Conservation (phyloP, 495 filamentous ascomycete species). For the Xylaria castorea region DNA sequence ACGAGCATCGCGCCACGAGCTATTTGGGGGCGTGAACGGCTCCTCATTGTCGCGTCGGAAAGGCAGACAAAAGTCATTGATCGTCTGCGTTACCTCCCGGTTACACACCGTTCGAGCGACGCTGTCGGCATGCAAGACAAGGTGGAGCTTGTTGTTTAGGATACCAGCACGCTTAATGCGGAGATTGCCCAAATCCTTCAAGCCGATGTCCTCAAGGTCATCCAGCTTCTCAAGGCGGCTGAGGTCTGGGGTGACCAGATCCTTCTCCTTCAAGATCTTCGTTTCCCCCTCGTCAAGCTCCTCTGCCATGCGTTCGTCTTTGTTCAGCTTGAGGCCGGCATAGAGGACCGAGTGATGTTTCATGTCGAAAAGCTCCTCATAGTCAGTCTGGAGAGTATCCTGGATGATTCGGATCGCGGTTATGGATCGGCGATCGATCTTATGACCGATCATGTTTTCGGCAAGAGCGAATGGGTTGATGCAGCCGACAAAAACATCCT, state of each 20-base stretch:
- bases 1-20: slow-evolving; percentile 42
- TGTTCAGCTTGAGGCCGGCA: slow-evolving; percentile 46
- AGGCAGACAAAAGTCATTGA: slow-evolving; percentile 45
- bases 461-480: slow-evolving; percentile 51
- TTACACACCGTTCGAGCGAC: slow-evolving; percentile 41
- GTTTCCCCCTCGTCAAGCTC: slow-evolving; percentile 40
- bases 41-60: slow-evolving; percentile 38
- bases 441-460: slow-evolving; percentile 47
- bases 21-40: slow-evolving; percentile 35
- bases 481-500: slow-evolving; percentile 43
- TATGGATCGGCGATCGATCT: slow-evolving; percentile 38
- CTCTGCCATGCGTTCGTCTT: slow-evolving; percentile 41
- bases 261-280: slow-evolving; percentile 45
- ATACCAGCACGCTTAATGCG: slow-evolving; percentile 44
- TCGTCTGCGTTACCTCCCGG: slow-evolving; percentile 39
- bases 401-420: slow-evolving; percentile 38
- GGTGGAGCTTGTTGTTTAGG: slow-evolving; percentile 47
- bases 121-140: slow-evolving; percentile 37
- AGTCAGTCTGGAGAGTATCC: slow-evolving; percentile 49
- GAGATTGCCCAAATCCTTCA: slow-evolving; percentile 39
- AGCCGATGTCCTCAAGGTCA: slow-evolving; percentile 43
- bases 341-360: slow-evolving; percentile 46
- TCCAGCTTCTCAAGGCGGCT: slow-evolving; percentile 39
- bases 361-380: slow-evolving; percentile 52
- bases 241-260: slow-evolving; percentile 47